A percentile compares a stretch with the other conserved stretches of the same genome.
Conservation (phyloP, 225 moss, liverwort and hornwort species). For the Ulota crispa region DNA sequence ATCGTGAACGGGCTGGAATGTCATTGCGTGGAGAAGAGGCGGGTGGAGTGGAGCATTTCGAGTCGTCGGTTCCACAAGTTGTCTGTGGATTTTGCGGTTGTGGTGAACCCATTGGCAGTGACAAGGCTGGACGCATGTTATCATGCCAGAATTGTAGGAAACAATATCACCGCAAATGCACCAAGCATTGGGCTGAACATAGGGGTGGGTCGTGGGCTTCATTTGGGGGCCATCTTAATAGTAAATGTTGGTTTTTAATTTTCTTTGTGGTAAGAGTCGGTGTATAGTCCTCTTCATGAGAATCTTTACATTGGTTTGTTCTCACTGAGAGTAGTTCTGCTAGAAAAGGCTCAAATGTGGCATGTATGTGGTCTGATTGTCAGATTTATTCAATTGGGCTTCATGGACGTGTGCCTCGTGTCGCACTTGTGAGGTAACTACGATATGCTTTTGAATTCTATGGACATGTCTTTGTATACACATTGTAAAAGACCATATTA, state of each 20-base stretch:
- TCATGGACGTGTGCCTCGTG: slow-evolving; percentile 88
- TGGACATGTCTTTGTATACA: not conserved
- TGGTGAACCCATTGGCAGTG: slow-evolving; percentile 65
- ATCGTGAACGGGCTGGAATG: slow-evolving; percentile 49
- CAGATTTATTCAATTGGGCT: slow-evolving; percentile 94
- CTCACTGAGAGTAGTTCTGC: not conserved
- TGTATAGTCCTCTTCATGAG: not conserved
- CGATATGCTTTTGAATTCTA: slow-evolving; percentile 12
- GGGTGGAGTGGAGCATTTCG: slow-evolving; percentile 47
- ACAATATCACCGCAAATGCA: slow-evolving; percentile 87
- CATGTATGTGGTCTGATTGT: slow-evolving; percentile 11
- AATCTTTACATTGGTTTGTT: not conserved
- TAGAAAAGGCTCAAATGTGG: slow-evolving; percentile 13
- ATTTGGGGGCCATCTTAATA: not conserved
- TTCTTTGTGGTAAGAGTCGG: not conserved
- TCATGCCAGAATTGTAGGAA: slow-evolving; percentile 75
- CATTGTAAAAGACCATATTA: not conserved
- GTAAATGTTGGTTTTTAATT: not conserved
- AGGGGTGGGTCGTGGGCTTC: slow-evolving; percentile 52
- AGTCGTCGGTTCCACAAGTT: slow-evolving; percentile 59
- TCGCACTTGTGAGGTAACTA: slow-evolving; percentile 75
- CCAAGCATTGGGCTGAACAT: slow-evolving; percentile 84
- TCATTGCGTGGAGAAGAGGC: slow-evolving; percentile 41
- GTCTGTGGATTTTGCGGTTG: slow-evolving; percentile 81
- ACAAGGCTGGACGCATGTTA: slow-evolving; percentile 81